Conservation (phyloP, 2,329 filamentous ascomycete species). For the Myriosclerotinia duriaeana region DNA sequence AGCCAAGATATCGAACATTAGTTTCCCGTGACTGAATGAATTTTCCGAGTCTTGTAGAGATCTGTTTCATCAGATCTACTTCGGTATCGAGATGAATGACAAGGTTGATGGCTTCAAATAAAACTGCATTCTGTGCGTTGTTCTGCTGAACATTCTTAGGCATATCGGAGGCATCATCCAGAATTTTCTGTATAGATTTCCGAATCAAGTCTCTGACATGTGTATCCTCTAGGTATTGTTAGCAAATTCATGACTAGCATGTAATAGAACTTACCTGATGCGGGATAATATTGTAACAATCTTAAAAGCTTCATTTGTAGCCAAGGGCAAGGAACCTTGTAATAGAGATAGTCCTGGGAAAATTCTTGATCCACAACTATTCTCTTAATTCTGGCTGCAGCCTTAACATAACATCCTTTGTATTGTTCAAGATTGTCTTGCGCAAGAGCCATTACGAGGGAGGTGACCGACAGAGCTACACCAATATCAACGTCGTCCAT, state of each 20-base stretch:
- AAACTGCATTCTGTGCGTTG: conserved; percentile 94
- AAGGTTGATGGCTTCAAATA: conserved; percentile 98
- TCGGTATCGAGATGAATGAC: conserved; percentile 98
- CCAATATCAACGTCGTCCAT: conserved; percentile 97
- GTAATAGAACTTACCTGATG: conserved; percentile 65
- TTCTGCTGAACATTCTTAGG: conserved; percentile 99
- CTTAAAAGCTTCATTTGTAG: conserved; percentile 92
- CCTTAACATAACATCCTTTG: conserved; percentile 91
- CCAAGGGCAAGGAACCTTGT: conserved; percentile 99
- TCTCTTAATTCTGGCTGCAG: conserved; percentile 82
- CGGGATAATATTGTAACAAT: conserved; percentile 92
- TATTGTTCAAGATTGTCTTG: conserved; percentile 95
- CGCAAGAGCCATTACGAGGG: conserved; percentile 87
- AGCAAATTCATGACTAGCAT: conserved; percentile 22
- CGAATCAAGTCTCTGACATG: conserved; percentile 90
- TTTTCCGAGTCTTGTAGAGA: conserved; percentile 84
- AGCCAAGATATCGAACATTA: conserved; percentile 90
- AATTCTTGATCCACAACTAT: conserved; percentile 90
- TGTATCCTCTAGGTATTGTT: conserved; percentile 67
- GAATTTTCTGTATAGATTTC: conserved; percentile 84
- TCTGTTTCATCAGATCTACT: conserved; percentile 91
- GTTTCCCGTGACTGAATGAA: conserved; percentile 98
- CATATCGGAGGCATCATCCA: conserved; percentile 87
- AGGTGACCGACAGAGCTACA: conserved; percentile 92
- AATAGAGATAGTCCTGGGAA: conserved; percentile 90